phyloP scores from a whole-genome alignment of 768 basidiomycete genomes.

The Pholiota microspora region DNA sequence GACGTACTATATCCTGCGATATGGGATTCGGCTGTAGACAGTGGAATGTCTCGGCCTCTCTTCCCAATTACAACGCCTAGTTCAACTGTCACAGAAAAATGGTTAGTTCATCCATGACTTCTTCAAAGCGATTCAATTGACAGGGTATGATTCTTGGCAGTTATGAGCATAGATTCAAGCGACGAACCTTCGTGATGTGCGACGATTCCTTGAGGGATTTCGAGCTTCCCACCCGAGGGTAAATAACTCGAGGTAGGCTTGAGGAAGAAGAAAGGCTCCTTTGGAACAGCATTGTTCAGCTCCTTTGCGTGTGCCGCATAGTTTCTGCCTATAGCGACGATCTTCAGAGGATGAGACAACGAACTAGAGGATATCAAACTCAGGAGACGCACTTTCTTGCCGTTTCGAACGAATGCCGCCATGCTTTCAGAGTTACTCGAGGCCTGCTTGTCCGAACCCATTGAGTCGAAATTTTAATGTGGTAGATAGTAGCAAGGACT shows the following conservation, averaged over 20 bases:
- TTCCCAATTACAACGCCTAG: constrained; percentile 96
- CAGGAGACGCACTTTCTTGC: constrained; percentile 31
- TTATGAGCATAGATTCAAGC: not conserved
- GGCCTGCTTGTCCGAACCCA: not conserved
- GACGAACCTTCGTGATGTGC: constrained; percentile 87
- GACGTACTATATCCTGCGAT: constrained; percentile 89
- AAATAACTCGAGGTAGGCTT: constrained; percentile 95
- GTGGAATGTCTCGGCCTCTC: constrained; percentile 77
- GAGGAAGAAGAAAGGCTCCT: constrained; percentile 97
- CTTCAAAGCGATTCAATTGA: not conserved
- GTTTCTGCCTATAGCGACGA: constrained; percentile 95
- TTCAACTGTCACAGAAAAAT: constrained; percentile 72
- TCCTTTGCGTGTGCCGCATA: constrained; percentile 92
- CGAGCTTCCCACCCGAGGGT: constrained; percentile 69
- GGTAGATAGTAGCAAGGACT: not conserved
- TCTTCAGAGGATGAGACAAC: constrained; percentile 40
- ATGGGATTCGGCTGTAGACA: constrained; percentile 67
- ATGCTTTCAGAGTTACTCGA: constrained; percentile 7
- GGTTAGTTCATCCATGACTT: constrained; percentile 6
- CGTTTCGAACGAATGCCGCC: constrained; percentile 34
- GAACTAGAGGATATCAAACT: not conserved
- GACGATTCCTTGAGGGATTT: constrained; percentile 81
- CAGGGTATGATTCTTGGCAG: not conserved
- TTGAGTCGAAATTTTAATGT: not conserved
- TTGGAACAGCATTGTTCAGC: constrained; percentile 82